These are phyloP conservation scores for Hericium erinaceus DNA, from an alignment of 768 basidiomycete species.

Conservation along the genomic window DNA sequence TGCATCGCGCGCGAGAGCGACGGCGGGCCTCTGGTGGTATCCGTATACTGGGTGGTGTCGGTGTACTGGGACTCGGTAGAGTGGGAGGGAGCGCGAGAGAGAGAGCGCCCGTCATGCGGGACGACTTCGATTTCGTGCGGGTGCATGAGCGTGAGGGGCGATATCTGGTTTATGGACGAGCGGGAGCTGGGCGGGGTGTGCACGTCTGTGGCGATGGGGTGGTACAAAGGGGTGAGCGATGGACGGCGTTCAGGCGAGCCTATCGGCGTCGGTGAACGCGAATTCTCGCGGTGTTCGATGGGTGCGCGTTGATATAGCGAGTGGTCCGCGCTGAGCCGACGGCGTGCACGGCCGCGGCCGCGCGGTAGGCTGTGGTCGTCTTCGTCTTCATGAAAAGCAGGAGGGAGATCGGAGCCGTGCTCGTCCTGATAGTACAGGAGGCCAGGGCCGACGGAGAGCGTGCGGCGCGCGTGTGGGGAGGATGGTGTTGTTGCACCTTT, in stretches of 20 bases:
- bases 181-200: not conserved
- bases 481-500: conserved; percentile 36
- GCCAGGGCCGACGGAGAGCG: conserved; percentile 41
- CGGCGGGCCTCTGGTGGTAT: not conserved
- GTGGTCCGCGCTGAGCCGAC: conserved; percentile 25
- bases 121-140: not conserved
- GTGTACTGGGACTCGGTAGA: not conserved
- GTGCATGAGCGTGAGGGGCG: not conserved
- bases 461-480: conserved; percentile 30
- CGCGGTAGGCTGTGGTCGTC: conserved; percentile 8
- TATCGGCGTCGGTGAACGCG: conserved; percentile 23
- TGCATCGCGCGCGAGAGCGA: not conserved
- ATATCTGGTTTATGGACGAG: not conserved
- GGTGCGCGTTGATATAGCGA: conserved; percentile 21
- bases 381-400: not conserved
- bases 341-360: conserved; percentile 16
- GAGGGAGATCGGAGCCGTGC: conserved; percentile 12
- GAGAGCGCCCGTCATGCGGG: not conserved
- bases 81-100: conserved; percentile 1
- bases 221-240: not conserved
- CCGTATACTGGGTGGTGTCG: not conserved
- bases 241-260: conserved; percentile 18
- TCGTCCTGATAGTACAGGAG: conserved; percentile 34
- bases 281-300: conserved; percentile 17
- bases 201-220: not conserved